Conservation (phyloP, 2,329 filamentous ascomycete genomes). For the Sporothrix luriei region DNA sequence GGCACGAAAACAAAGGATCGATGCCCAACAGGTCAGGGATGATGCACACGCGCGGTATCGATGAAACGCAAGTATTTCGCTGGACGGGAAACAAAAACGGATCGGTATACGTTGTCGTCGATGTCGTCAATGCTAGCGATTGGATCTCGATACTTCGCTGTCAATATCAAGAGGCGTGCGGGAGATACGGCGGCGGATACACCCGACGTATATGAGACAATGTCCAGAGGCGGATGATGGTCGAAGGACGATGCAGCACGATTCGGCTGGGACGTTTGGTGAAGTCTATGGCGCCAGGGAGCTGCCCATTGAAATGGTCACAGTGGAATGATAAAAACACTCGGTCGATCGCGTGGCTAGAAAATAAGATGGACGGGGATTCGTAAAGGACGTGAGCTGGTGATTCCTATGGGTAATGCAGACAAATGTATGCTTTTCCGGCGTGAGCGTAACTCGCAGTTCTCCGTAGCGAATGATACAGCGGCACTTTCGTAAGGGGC, state of each 20-base stretch:
- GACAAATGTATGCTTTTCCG: not conserved
- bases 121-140: not conserved
- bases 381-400: slow-evolving; percentile 11
- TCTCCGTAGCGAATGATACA: slow-evolving; percentile 9
- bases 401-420: slow-evolving; percentile 4
- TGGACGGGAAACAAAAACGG: not conserved
- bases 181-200: slow-evolving; percentile 1
- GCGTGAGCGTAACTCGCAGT: not conserved
- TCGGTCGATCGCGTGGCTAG: slow-evolving; percentile 13
- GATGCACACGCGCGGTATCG: not conserved
- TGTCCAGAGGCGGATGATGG: not conserved
- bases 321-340: not conserved
- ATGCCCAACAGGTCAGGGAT: not conserved
- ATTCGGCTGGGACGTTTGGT: slow-evolving; percentile 6
- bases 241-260: not conserved
- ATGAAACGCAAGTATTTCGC: not conserved
- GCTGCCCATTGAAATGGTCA: slow-evolving; percentile 1
- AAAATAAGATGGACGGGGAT: not conserved
- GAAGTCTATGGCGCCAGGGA: slow-evolving; percentile 12
- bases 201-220: not conserved
- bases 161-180: slow-evolving; percentile 6
- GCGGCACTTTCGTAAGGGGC: slow-evolving; percentile 3
- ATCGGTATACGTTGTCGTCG: not conserved
- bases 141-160: slow-evolving; percentile 2
- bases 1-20: not conserved